Conservation (phyloP, 1,284 basidiomycete genomes). For the Apiotrichum gamsii region DNA sequence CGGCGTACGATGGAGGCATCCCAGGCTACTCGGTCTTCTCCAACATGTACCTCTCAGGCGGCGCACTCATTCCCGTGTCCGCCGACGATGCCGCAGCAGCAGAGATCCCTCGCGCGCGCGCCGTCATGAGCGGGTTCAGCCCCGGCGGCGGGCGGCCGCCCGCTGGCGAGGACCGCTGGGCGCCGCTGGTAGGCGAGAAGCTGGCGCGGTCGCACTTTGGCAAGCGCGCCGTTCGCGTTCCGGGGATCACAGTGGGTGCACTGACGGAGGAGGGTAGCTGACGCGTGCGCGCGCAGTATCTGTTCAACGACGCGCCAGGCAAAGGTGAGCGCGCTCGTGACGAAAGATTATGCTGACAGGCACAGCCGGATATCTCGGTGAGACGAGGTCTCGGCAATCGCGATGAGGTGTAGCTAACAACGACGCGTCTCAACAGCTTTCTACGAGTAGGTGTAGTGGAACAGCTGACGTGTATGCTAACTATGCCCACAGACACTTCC, state of each 20-base stretch:
- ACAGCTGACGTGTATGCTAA: neutral
- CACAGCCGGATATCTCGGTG: slow-evolving; percentile 23
- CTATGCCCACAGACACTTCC: slow-evolving; percentile 28
- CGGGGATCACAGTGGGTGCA: slow-evolving; percentile 33
- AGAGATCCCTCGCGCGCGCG: slow-evolving; percentile 6
- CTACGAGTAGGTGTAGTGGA: slow-evolving; percentile 24
- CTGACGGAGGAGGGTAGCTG: neutral
- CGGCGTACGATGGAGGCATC: slow-evolving; percentile 29
- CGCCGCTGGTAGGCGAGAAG: slow-evolving; percentile 15
- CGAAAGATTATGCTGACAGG: neutral
- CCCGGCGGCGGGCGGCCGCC: slow-evolving; percentile 9
- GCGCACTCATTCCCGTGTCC: slow-evolving; percentile 13
- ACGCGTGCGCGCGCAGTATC: slow-evolving; percentile 19
- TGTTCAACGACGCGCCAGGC: slow-evolving; percentile 41
- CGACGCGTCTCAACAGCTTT: no score
- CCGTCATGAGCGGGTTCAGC: slow-evolving; percentile 14
- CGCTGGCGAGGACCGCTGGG: slow-evolving; percentile 30
- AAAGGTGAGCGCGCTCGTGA: slow-evolving; percentile 8
- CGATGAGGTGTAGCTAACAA: no score
- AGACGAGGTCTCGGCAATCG: no score
- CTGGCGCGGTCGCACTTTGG: slow-evolving; percentile 27
- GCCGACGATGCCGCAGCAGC: slow-evolving; percentile 6
- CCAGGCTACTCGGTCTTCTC: slow-evolving; percentile 35
- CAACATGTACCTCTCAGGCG: slow-evolving; percentile 31
- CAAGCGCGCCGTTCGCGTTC: slow-evolving; percentile 23